These are phyloP conservation scores for Hypomyces rosellus DNA, from an alignment of 2,329 filamentous ascomycete species.

Conservation along the genomic window DNA sequence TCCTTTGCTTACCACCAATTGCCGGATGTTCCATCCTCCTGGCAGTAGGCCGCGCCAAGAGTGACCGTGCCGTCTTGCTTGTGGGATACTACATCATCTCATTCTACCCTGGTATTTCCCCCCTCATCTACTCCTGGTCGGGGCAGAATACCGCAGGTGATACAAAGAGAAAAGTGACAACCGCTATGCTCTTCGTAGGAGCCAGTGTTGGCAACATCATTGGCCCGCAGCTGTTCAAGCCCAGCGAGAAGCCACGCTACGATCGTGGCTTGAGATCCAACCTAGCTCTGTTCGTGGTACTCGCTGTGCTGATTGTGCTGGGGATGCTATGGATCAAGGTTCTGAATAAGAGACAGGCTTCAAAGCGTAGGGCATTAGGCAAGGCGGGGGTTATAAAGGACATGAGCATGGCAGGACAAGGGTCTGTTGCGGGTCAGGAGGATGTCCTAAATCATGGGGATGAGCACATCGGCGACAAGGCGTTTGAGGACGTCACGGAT, in stretches of 20 bases:
- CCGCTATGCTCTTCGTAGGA: conserved; percentile 54
- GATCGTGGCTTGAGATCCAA: conserved; percentile 52
- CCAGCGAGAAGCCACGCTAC: conserved; percentile 53
- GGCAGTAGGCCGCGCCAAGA: conserved; percentile 36
- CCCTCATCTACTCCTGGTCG: conserved; percentile 51
- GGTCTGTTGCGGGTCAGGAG: conserved; percentile 20
- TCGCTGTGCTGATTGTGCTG: conserved; percentile 40
- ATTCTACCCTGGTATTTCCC: conserved; percentile 50
- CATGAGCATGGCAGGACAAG: conserved; percentile 41
- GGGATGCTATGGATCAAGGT: conserved; percentile 33
- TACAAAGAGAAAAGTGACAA: conserved; percentile 61
- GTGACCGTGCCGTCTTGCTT: conserved; percentile 43
- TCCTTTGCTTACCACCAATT: conserved; percentile 51
- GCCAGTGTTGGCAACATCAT: conserved; percentile 58
- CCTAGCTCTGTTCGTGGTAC: conserved; percentile 51
- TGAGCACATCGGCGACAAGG: conserved; percentile 33
- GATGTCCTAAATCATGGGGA: conserved; percentile 17
- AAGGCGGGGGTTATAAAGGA: conserved; percentile 46
- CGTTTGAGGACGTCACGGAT: conserved; percentile 46
- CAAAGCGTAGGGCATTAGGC: conserved; percentile 27
- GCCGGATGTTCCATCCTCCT: conserved; percentile 50
- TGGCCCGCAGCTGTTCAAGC: conserved; percentile 55
- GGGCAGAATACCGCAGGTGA: conserved; percentile 57
- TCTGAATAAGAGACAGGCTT: conserved; percentile 44
- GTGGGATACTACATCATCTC: conserved; percentile 55